These are phyloP conservation scores for Cinnamomum chago DNA, from an alignment of 164 flowering plant species.

Conservation along the genomic window DNA sequence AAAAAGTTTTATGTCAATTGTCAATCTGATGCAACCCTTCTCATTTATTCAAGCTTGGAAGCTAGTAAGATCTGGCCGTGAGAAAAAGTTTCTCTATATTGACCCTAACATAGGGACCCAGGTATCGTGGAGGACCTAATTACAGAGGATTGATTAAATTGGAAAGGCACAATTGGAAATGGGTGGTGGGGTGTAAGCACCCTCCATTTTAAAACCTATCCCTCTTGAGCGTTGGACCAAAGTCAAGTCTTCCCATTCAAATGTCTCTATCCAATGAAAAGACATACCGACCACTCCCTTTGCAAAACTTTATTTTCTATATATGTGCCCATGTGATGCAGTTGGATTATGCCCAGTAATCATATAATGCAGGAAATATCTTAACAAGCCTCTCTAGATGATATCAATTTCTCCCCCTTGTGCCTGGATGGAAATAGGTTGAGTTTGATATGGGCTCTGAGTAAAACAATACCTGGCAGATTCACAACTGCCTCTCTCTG, in stretches of 20 bases:
- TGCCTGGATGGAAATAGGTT: too few relatives aligned
- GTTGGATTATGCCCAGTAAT: not conserved
- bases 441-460: too few relatives aligned
- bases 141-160: not conserved
- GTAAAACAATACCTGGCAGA: too few relatives aligned
- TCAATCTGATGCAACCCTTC: too few relatives aligned
- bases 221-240: not conserved
- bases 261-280: not conserved
- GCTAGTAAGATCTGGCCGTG: not conserved
- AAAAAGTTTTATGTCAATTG: too few relatives aligned
- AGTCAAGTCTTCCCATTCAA: constrained; percentile 4
- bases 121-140: too few relatives aligned
- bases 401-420: too few relatives aligned
- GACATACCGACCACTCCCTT: not conserved
- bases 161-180: not conserved
- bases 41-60: too few relatives aligned
- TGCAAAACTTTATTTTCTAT: not conserved
- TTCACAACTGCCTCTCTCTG: too few relatives aligned
- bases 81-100: not conserved
- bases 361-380: too few relatives aligned
- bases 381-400: too few relatives aligned
- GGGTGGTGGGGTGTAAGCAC: not conserved
- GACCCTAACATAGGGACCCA: not conserved
- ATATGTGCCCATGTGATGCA: constrained; percentile 3
- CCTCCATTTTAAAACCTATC: not conserved